Percentiles rank a stretch among this genome's conserved stretches.
These are phyloP conservation scores for Macrophomina phaseolina DNA, from an alignment of 2,329 filamentous ascomycete genomes.

Conservation along the genomic window DNA sequence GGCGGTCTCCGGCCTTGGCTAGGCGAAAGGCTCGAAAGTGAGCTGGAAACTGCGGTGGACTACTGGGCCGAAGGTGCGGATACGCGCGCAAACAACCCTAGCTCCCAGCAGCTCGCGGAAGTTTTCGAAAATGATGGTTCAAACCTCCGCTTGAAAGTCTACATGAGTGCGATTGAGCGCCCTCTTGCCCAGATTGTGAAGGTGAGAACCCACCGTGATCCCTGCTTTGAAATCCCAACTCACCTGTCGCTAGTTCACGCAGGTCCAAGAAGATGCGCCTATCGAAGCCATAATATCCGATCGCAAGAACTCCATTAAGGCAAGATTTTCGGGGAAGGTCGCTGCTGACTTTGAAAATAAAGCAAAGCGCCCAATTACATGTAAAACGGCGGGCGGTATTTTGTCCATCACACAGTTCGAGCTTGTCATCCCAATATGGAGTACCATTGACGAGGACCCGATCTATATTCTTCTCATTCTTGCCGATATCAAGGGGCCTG, in stretches of 20 bases:
- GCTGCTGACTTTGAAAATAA: conserved; percentile 27
- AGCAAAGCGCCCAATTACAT: neutral
- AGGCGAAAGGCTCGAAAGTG: neutral
- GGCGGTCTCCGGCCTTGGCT: conserved; percentile 1
- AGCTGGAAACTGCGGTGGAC: neutral
- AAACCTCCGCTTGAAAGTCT: conserved; percentile 37
- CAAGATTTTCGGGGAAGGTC: conserved; percentile 31
- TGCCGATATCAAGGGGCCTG: neutral
- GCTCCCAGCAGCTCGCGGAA: conserved; percentile 10
- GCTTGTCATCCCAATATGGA: neutral
- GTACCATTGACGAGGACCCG: neutral
- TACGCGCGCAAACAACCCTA: too few relatives aligned
- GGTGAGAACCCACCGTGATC: conserved; percentile 27
- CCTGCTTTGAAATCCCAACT: neutral
- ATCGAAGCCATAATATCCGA: conserved; percentile 37
- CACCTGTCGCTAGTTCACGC: neutral
- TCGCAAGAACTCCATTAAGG: conserved; percentile 33
- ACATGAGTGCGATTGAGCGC: conserved; percentile 16
- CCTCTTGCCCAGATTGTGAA: conserved; percentile 35
- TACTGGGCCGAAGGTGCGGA: neutral
- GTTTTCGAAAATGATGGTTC: conserved; percentile 44
- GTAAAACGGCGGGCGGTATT: conserved; percentile 20
- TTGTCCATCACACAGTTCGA: conserved; percentile 28
- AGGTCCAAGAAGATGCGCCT: conserved; percentile 30
- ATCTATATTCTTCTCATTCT: neutral